Conservation (phyloP, 1,284 basidiomycete genomes). For the Sporisorium graminicola region DNA sequence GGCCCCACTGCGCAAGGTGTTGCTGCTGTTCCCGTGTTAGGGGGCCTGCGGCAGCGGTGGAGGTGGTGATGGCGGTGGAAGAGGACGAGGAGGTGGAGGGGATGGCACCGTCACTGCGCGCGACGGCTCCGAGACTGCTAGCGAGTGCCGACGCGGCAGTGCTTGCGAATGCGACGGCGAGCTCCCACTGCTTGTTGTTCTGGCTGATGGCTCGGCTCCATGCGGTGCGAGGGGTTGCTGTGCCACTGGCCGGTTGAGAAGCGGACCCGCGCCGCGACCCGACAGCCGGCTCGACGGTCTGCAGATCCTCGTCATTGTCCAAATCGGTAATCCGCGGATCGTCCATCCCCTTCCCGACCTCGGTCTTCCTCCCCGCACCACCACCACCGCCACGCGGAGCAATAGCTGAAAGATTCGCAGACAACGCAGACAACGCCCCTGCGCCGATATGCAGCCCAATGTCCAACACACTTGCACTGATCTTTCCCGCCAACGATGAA, state of each 20-base stretch:
- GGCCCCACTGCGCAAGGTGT: constrained; percentile 14
- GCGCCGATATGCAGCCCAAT: constrained; percentile 47
- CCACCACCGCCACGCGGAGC: constrained; percentile 15
- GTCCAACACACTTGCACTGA: constrained; percentile 35
- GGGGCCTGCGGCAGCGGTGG: background rate
- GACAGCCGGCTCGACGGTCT: background rate
- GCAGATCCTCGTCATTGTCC: constrained; percentile 40
- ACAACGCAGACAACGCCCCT: constrained; percentile 38
- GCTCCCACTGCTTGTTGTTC: constrained; percentile 56
- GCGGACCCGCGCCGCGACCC: constrained; percentile 2
- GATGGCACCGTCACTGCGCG: constrained; percentile 7
- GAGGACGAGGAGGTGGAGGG: background rate
- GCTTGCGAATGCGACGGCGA: constrained; percentile 49
- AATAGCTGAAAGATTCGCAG: constrained; percentile 42
- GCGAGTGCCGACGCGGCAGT: constrained; percentile 49
- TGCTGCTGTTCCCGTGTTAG: constrained; percentile 24
- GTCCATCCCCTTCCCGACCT: too few relatives aligned
- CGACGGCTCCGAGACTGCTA: constrained; percentile 44
- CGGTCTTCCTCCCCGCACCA: background rate
- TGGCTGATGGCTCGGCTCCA: constrained; percentile 40
- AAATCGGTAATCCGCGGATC: constrained; percentile 42
- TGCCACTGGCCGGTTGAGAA: constrained; percentile 21
- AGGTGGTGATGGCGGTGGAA: too few relatives aligned
- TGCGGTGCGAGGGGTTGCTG: constrained; percentile 30
- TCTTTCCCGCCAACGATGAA: constrained; percentile 37